Conservation (phyloP, 2,329 filamentous ascomycete species). For the Nemania serpens region DNA sequence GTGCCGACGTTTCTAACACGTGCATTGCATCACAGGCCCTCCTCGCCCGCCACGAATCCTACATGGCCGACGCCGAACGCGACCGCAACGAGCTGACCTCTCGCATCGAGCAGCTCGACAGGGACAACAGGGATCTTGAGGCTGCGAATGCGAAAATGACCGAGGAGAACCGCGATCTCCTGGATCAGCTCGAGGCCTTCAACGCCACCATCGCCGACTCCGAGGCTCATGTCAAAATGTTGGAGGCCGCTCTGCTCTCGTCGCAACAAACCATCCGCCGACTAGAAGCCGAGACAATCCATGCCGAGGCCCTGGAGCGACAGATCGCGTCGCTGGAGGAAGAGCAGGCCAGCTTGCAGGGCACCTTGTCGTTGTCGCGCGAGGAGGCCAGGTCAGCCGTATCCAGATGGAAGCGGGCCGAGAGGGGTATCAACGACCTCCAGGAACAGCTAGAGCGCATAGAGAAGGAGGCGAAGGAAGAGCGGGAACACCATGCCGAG, state of each 20-base stretch:
- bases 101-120: constrained; percentile 77
- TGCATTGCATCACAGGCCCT: constrained; percentile 89
- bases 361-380: constrained; percentile 67
- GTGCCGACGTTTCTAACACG: constrained; percentile 37
- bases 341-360: constrained; percentile 76
- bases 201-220: constrained; percentile 81
- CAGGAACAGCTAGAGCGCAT: constrained; percentile 89
- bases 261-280: constrained; percentile 78
- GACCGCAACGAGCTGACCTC: constrained; percentile 75
- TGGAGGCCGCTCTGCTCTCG: constrained; percentile 76
- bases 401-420: constrained; percentile 83
- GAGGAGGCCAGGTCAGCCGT: constrained; percentile 80
- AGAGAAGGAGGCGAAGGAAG: constrained; percentile 79
- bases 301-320: constrained; percentile 78
- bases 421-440: constrained; percentile 75
- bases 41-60: constrained; percentile 88
- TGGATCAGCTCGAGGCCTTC: constrained; percentile 82
- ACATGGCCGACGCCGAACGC: constrained; percentile 88
- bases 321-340: constrained; percentile 80
- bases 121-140: constrained; percentile 74
- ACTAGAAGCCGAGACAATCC: constrained; percentile 72
- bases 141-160: constrained; percentile 76
- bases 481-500: constrained; percentile 80
- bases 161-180: constrained; percentile 79
- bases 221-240: constrained; percentile 75